These are phyloP conservation scores for Talaromyces funiculosus DNA, from an alignment of 2,329 filamentous ascomycete species.

Conservation along the genomic window DNA sequence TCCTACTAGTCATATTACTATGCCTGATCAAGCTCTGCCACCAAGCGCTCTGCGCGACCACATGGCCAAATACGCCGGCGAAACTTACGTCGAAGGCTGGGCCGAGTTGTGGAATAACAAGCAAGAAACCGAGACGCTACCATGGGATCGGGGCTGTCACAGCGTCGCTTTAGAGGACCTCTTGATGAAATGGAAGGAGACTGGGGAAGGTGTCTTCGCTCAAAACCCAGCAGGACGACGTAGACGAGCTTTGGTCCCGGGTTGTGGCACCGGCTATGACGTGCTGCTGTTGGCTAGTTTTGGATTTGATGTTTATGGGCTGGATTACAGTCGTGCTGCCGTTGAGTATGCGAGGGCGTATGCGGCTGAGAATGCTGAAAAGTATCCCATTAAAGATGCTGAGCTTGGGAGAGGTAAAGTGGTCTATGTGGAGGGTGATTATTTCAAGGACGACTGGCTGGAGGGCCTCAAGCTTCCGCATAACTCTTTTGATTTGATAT, in stretches of 20 bases:
- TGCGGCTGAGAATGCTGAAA: slow-evolving; percentile 25
- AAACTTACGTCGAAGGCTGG: slow-evolving; percentile 47
- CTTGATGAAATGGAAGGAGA: slow-evolving; percentile 35
- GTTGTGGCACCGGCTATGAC: slow-evolving; percentile 67
- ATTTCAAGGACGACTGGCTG: slow-evolving; percentile 42
- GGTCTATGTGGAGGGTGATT: slow-evolving; percentile 42
- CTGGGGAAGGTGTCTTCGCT: slow-evolving; percentile 35
- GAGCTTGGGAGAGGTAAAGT: slow-evolving; percentile 33
- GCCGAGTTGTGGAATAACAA: slow-evolving; percentile 51
- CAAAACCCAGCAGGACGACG: neutral
- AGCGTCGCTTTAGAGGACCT: slow-evolving; percentile 55
- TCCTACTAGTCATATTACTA: neutral
- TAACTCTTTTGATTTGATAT: slow-evolving; percentile 48
- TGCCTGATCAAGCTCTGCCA: neutral
- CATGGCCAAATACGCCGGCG: slow-evolving; percentile 39
- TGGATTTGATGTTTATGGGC: slow-evolving; percentile 70
- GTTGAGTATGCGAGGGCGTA: slow-evolving; percentile 35
- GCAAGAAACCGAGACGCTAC: slow-evolving; percentile 44
- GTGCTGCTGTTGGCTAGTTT: slow-evolving; percentile 66
- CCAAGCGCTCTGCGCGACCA: slow-evolving; percentile 28
- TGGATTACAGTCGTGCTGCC: slow-evolving; percentile 59
- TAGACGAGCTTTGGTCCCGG: slow-evolving; percentile 63
- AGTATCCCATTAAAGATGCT: slow-evolving; percentile 33
- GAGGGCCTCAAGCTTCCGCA: slow-evolving; percentile 26
- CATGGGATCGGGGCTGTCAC: slow-evolving; percentile 56